Base-by-base conservation (phyloP, 495 filamentous ascomycete species). In the Aspergillus affinis region DNA sequence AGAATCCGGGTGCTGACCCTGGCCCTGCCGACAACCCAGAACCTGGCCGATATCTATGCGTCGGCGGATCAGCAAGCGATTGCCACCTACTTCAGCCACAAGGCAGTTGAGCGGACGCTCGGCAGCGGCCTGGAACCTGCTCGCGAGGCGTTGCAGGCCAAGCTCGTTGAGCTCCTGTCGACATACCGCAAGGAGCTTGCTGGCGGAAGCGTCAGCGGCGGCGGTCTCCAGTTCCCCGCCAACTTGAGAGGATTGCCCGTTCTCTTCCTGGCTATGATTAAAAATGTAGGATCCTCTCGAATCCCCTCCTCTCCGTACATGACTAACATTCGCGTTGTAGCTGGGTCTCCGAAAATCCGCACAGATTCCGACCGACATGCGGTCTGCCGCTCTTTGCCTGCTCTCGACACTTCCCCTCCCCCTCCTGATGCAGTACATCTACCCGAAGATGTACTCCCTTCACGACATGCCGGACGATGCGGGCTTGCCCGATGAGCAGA, bases 381-480 rank as follows among this genome's bases (percentile, higher is more conserved):
- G 94, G 50, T 95, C 95, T 21, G 93, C 94, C 4, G 93, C 95
- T 26, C 86, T 98, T 52, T 96, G 91, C 71, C 84, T 91, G 64
- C 85, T 98, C 49, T 97, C 92, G 20, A 98, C 95, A 4, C 83
- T 98, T 26, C 94, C 94, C 6, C 80, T 96, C 27, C 91, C 92
- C 13, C 85, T 98, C 20, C 75, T 98, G 64, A 93, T 97, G 65
- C 94, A 97, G 78, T 98, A 96, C 78, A 95, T 98, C 65, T 96
- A 98, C 77, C 93, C 93, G 18, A 86, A 86, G 62, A 82, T 98
- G 67, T 97, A 96, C 78, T 96, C 91, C 5, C 83, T 97, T 46
- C 93, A 98, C 65, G 93, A 98, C 74, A 97, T 98, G 94, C 92
- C 94, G n/a, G 92, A 96, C 74, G 86, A 85, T 60, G 91, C 92